phyloP scores from a whole-genome alignment of 805 yeast genomes.

The Tetrapisispora taiwanensis region DNA sequence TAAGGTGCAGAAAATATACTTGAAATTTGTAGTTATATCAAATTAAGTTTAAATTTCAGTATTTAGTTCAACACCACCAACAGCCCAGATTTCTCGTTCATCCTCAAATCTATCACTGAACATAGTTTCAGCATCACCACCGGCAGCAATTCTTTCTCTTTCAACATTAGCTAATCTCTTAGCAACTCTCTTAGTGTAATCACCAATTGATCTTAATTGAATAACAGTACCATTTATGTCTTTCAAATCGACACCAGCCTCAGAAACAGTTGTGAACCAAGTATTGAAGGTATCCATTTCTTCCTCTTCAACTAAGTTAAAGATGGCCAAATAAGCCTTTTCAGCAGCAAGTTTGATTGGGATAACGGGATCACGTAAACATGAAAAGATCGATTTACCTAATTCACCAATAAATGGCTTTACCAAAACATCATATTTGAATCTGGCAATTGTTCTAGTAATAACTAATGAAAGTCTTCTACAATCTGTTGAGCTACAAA shows the following conservation, averaged over 20 bases:
- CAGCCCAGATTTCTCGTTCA: slow-evolving; percentile 79
- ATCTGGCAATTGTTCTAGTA: slow-evolving; percentile 62
- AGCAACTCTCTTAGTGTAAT: slow-evolving; percentile 88
- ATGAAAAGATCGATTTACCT: slow-evolving; percentile 66
- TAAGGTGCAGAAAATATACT: no score
- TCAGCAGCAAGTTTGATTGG: slow-evolving; percentile 94
- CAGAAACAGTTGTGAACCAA: slow-evolving; percentile 48
- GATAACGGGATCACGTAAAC: slow-evolving; percentile 78
- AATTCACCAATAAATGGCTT: slow-evolving; percentile 45
- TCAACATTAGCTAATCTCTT: slow-evolving; percentile 75
- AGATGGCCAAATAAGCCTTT: slow-evolving; percentile 67
- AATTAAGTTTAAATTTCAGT: slow-evolving; percentile 12
- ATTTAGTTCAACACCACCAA: slow-evolving; percentile 54
- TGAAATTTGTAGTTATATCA: no score
- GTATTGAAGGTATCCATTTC: slow-evolving; percentile 40
- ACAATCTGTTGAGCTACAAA: slow-evolving; percentile 57
- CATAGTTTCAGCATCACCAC: slow-evolving; percentile 82
- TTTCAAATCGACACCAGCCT: slow-evolving; percentile 29
- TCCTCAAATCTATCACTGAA: slow-evolving; percentile 80
- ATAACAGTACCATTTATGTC: slow-evolving; percentile 37
- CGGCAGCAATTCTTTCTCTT: slow-evolving; percentile 77
- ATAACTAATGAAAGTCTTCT: slow-evolving; percentile 72
- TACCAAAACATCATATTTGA: slow-evolving; percentile 41
- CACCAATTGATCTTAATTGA: slow-evolving; percentile 68
- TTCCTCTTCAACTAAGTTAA: slow-evolving; percentile 61